Evolutionary conservation across 495 filamentous ascomycete species (phyloP), one percentile per base, ranked within the genome.

Genomic region (Penicillium ochrochloron): DNA sequence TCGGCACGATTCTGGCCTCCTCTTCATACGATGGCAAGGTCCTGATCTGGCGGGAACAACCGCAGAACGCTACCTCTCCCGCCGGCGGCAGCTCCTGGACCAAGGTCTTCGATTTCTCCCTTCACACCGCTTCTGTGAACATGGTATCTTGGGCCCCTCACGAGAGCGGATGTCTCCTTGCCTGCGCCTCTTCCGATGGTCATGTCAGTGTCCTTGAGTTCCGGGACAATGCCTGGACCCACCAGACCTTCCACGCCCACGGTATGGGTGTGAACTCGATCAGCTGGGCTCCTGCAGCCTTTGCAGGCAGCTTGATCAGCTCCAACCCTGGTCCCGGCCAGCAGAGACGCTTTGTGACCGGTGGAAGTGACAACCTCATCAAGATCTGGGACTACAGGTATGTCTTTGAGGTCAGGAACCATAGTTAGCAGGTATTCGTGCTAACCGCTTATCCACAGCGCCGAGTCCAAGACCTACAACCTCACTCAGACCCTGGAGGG

Each of bases 1-100:
- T 96, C 75, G 95, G 95, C 83, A 96, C 92, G 76, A 97, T 99
- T 77, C 90, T 99, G 50, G 95, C 95, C 61, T 92, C 88, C 71
- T 92, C 93, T 59, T 90, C 89, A 69, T 98, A 97, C 82, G 96
- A 98, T 78, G 95, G 95, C 78, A 96, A 95, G 77, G 94, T 98
- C 65, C 85, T 97, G 73, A 97, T 99, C 82, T 98, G 93, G 93
- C 93, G 93, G 75, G 95, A 99, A 82, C 88, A 90, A 74, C 79
- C 80, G 50, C 77, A 82, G 57, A 81, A 74, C 66, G 69, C 80
- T 35, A 75, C 78, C 55, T 77, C 77, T 29, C 79, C 77, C 58
- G 70, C 70, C 25, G 79, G 81, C 67, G 80, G 83, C 65, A 80
- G 82, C 70, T 72, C 78, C 59, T 92, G 90, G 92, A 87, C 90